Base-by-base conservation (phyloP, 2,329 filamentous ascomycete species). In the Aspergillus tubingensis region DNA sequence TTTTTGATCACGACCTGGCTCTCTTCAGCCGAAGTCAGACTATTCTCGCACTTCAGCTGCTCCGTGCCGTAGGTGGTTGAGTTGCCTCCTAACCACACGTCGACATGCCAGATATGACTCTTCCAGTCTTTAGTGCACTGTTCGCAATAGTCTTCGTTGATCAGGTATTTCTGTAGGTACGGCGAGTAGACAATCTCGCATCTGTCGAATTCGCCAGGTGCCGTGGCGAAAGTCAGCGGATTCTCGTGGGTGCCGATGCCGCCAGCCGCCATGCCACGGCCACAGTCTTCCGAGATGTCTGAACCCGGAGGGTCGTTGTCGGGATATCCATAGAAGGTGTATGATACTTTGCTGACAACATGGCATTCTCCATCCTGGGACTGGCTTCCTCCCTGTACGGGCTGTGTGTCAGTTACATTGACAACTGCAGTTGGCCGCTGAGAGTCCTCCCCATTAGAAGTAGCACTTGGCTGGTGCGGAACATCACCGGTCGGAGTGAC, bases 181-280 rank as follows among this genome's bases (percentile, higher is more conserved):
- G 79, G 79, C n/a, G 72, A 65, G 60, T 81, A 82, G 44, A 82
- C 70, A 59, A 80, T 69, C 62, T 81, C 79, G 70, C 80, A 82
- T 21, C 66, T 55, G 0, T 68, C 65, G 68, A 81, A 80, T 54
- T 77, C 75, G 47, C 75, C 76, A 5, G 68, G 66, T 2, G 78
- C 76, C 5, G 74, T 77, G 27, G 80, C 80, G 53, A 81, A 78
- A 1, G 79, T 80, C 25, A 80, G 61, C 1, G 78, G 80, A 67
- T 81, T 73, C 50, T 61, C 61, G 64, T 72, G 79, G n/a, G 77
- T 79, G 27, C 79, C 79, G 0, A 67, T 73, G 15, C 80, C 80
- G 8, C 79, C 79, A 13, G 79, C 78, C 61, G 63, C 69, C 47
- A 68, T 67, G 23, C 76, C 70, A 19, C 73, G 71, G 7, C 71